Conservation (phyloP, 2,329 filamentous ascomycete genomes). For the Cladosporium austrohemisphaericum region DNA sequence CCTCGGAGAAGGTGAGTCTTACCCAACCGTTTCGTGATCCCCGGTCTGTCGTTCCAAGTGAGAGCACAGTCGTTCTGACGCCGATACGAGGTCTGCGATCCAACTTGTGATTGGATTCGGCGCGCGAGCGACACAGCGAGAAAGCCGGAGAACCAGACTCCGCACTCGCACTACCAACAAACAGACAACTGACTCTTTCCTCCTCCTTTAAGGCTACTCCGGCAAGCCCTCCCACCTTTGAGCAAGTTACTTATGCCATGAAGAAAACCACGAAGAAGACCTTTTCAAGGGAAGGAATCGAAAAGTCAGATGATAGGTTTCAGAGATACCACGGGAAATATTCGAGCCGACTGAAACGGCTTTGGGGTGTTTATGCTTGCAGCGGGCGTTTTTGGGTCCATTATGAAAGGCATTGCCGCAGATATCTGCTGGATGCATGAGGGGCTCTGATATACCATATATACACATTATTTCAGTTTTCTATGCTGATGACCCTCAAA, state of each 20-base stretch:
- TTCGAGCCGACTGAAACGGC: neutral
- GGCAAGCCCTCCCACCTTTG: constrained; percentile 6
- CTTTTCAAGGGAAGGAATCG: neutral
- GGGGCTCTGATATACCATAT: too few species aligned
- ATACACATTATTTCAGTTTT: too few species aligned
- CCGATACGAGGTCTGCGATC: constrained; percentile 9
- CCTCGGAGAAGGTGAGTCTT: constrained; percentile 7
- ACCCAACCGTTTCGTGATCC: neutral
- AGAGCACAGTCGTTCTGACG: constrained; percentile 3
- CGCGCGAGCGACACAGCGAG: neutral
- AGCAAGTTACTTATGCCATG: too few species aligned
- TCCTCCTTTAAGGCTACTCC: constrained; percentile 1
- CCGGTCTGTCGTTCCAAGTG: neutral
- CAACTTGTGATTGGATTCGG: neutral
- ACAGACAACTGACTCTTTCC: constrained; percentile 3
- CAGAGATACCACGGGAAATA: constrained; percentile 7
- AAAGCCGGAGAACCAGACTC: constrained; percentile 9
- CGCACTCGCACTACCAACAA: neutral
- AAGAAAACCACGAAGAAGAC: neutral
- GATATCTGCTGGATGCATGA: too few species aligned
- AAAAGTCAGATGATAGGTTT: constrained; percentile 5
- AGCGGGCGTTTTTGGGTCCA: too few species aligned
- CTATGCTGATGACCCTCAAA: too few species aligned
- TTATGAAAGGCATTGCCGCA: too few species aligned
- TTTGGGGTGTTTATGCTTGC: constrained; percentile 4